Conservation (phyloP, 2,329 filamentous ascomycete genomes). For the Stagonosporopsis rhizophila region DNA sequence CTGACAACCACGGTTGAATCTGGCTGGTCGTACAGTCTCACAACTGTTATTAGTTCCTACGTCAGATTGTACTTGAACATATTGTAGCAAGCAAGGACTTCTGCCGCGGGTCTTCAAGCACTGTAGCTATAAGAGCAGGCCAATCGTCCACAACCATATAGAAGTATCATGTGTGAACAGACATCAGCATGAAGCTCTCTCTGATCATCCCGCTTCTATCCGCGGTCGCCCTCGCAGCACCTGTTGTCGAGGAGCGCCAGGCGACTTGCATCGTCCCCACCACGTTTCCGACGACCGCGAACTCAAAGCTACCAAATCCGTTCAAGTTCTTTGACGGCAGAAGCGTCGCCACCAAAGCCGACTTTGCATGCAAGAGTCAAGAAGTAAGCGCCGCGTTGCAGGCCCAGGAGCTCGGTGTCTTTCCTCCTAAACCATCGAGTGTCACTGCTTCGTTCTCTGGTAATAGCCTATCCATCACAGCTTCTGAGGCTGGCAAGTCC, state of each 20-base stretch:
- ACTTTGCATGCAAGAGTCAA: slow-evolving; percentile 48
- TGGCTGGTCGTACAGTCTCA: neutral
- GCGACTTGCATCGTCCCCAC: slow-evolving; percentile 40
- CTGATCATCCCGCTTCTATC: slow-evolving; percentile 40
- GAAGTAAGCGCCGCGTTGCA: slow-evolving; percentile 48
- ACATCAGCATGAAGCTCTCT: slow-evolving; percentile 43
- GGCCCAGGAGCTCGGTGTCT: slow-evolving; percentile 48
- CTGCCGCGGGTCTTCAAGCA: neutral
- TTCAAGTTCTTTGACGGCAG: slow-evolving; percentile 49
- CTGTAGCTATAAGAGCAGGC: neutral
- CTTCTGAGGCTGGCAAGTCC: slow-evolving; percentile 43
- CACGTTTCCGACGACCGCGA: slow-evolving; percentile 38
- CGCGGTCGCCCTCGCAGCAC: slow-evolving; percentile 39
- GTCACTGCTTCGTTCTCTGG: slow-evolving; percentile 44
- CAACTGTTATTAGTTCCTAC: neutral
- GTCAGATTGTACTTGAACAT: neutral
- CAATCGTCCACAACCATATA: neutral
- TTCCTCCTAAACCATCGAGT: slow-evolving; percentile 46
- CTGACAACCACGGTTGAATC: neutral
- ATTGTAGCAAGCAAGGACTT: slow-evolving; percentile 4
- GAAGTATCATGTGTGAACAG: neutral
- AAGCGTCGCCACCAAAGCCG: slow-evolving; percentile 43
- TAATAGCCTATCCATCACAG: slow-evolving; percentile 45
- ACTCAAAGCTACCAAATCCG: slow-evolving; percentile 48
- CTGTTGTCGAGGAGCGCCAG: slow-evolving; percentile 41